Evolutionary conservation across 352 stramenopile species (phyloP).

Genomic region (Phytophthora kernoviae): DNA sequence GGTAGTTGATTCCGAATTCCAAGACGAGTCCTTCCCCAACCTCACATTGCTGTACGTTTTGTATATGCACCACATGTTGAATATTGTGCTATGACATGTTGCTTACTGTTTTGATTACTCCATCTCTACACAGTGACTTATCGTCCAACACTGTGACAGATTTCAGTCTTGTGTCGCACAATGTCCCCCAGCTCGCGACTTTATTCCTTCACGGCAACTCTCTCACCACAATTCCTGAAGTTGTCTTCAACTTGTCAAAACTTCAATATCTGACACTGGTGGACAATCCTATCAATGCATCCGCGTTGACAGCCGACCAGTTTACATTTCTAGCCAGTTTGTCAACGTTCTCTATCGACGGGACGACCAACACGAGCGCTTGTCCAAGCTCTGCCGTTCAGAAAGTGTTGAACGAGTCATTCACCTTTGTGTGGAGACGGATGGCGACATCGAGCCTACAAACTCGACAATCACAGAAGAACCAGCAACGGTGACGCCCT

Average conservation of each 20-base stretch:
- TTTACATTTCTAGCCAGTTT: constrained; percentile 66
- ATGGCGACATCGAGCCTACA: constrained; percentile 8
- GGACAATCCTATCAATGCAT: constrained; percentile 63
- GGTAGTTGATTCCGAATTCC: constrained; percentile 38
- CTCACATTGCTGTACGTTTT: constrained; percentile 66
- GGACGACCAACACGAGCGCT: constrained; percentile 50
- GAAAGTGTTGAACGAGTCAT: constrained; percentile 50
- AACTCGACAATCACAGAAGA: constrained; percentile 28
- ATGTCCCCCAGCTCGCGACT: constrained; percentile 48
- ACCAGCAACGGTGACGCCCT: constrained; percentile 20
- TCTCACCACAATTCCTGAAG: constrained; percentile 43
- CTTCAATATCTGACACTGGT: constrained; percentile 54
- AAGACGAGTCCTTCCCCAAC: constrained; percentile 44
- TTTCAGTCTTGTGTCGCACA: constrained; percentile 40
- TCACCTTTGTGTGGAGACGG: constrained; percentile 57
- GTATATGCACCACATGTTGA: background rate
- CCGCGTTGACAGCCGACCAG: constrained; percentile 45
- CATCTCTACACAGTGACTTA: constrained; percentile 36
- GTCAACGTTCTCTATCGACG: constrained; percentile 52
- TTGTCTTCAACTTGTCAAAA: constrained; percentile 60
- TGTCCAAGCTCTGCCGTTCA: constrained; percentile 56
- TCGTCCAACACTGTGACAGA: constrained; percentile 46
- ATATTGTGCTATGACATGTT: background rate
- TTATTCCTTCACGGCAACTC: constrained; percentile 62
- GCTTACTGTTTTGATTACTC: constrained; percentile 7